These are phyloP conservation scores for Sclerotinia trifoliorum DNA, from an alignment of 2,329 filamentous ascomycete species.

Conservation along the genomic window DNA sequence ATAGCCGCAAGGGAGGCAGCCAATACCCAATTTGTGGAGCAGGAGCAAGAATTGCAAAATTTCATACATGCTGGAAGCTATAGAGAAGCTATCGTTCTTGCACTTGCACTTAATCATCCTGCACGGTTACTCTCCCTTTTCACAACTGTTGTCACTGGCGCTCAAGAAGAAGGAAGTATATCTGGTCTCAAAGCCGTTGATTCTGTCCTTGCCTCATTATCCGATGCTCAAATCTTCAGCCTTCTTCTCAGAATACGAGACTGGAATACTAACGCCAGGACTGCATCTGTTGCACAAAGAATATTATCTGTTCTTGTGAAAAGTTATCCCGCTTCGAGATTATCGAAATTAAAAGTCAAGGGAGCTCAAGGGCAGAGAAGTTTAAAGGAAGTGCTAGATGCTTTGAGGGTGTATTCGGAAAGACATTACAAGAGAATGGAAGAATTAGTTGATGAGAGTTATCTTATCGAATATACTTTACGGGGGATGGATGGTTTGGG, in stretches of 20 bases:
- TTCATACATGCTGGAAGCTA: conserved; percentile 86
- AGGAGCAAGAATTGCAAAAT: conserved; percentile 92
- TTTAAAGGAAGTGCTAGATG: conserved; percentile 80
- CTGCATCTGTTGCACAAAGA: conserved; percentile 79
- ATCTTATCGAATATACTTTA: conserved; percentile 88
- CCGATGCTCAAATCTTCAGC: conserved; percentile 80
- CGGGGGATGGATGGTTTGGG: conserved; percentile 73
- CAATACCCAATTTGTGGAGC: conserved; percentile 78
- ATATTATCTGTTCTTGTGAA: conserved; percentile 78
- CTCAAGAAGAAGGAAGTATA: conserved; percentile 61
- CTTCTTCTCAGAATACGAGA: conserved; percentile 81
- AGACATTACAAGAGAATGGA: conserved; percentile 88
- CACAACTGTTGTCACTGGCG: conserved; percentile 69
- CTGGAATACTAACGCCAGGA: conserved; percentile 96
- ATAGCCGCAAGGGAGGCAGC: conserved; percentile 71
- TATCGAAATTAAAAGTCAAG: conserved; percentile 67
- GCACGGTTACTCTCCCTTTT: conserved; percentile 82
- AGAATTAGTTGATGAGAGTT: conserved; percentile 90
- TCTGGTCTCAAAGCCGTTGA: conserved; percentile 72
- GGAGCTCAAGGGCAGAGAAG: conserved; percentile 60
- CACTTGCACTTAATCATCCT: conserved; percentile 91
- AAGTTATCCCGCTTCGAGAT: conserved; percentile 74
- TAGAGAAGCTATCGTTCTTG: conserved; percentile 87
- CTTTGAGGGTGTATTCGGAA: conserved; percentile 87
- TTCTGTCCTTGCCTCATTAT: conserved; percentile 73